Evolutionary conservation across 306 rosid genomes (phyloP).

Genomic region (Cajanus cajan): DNA sequence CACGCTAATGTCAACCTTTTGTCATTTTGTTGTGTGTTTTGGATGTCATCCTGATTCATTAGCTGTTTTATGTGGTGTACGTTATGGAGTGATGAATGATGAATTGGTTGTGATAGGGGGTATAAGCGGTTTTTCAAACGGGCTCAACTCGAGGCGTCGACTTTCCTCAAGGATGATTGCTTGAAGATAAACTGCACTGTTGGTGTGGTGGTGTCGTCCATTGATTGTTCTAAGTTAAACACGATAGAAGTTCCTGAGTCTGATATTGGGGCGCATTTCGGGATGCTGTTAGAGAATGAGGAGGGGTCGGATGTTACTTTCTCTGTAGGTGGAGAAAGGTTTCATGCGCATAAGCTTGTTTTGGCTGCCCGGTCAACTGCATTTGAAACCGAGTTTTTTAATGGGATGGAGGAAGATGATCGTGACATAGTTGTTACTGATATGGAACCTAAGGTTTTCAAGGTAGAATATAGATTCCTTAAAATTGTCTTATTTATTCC

Average conservation of each 20-base stretch:
- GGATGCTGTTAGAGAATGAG: constrained; percentile 73
- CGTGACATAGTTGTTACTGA: constrained; percentile 60
- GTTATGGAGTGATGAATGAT: neutral
- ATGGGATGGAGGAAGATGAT: constrained; percentile 56
- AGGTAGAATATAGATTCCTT: constrained; percentile 48
- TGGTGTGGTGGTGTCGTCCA: constrained; percentile 91
- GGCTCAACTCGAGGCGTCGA: constrained; percentile 75
- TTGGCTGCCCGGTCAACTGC: constrained; percentile 87
- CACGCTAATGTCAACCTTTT: neutral
- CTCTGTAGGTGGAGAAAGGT: constrained; percentile 78
- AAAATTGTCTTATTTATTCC: neutral
- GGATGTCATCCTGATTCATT: neutral
- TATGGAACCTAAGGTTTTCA: constrained; percentile 90
- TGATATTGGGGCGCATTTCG: constrained; percentile 79
- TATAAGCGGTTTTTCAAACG: constrained; percentile 91
- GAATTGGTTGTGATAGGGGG: constrained; percentile 56
- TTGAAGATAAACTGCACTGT: constrained; percentile 97
- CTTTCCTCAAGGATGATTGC: constrained; percentile 90
- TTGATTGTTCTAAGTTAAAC: constrained; percentile 79
- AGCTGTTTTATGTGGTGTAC: neutral
- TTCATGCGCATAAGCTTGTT: constrained; percentile 86
- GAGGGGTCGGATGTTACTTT: constrained; percentile 89
- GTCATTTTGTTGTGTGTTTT: neutral
- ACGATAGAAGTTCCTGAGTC: constrained; percentile 85
- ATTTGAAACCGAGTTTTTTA: constrained; percentile 65